Evolutionary conservation across 2,329 filamentous ascomycete genomes (phyloP).

Genomic region (Diaporthe humulicola): DNA sequence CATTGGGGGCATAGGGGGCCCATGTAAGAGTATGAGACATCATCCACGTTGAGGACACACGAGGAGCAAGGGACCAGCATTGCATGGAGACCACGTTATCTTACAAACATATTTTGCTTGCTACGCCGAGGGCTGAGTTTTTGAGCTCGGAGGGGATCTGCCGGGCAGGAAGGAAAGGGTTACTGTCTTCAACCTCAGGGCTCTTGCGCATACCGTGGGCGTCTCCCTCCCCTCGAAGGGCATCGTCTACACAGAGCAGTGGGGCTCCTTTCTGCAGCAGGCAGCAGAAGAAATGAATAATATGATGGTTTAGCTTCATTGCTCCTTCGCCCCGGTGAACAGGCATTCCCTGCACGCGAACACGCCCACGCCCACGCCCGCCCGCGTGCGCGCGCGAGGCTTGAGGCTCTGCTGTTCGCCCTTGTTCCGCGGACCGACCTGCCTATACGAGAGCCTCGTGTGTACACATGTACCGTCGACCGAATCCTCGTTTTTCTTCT

Average conservation of each 20-base stretch:
- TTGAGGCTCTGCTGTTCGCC: conserved; percentile 1
- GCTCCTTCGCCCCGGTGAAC: neutral
- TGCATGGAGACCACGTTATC: conserved; percentile 20
- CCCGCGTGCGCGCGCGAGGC: neutral
- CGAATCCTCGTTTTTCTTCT: neutral
- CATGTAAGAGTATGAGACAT: conserved; percentile 29
- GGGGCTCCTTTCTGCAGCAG: neutral
- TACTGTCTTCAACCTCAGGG: conserved; percentile 29
- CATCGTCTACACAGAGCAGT: neutral
- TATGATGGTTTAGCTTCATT: neutral
- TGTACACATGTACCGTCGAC: neutral
- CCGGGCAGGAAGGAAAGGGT: conserved; percentile 17
- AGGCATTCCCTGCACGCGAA: neutral
- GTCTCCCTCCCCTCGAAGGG: neutral
- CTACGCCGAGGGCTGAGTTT: neutral
- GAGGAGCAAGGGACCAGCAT: neutral
- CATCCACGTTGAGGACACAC: neutral
- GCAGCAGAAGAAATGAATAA: conserved; percentile 13
- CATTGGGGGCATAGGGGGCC: neutral
- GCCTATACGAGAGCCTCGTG: conserved; percentile 16
- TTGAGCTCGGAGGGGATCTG: neutral
- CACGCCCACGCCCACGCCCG: neutral
- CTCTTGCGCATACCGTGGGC: conserved; percentile 1
- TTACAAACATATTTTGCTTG: conserved; percentile 23
- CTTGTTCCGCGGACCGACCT: neutral